phyloP scores from a whole-genome alignment of 257 asterid genomes.

The Fraxinus anomala region DNA sequence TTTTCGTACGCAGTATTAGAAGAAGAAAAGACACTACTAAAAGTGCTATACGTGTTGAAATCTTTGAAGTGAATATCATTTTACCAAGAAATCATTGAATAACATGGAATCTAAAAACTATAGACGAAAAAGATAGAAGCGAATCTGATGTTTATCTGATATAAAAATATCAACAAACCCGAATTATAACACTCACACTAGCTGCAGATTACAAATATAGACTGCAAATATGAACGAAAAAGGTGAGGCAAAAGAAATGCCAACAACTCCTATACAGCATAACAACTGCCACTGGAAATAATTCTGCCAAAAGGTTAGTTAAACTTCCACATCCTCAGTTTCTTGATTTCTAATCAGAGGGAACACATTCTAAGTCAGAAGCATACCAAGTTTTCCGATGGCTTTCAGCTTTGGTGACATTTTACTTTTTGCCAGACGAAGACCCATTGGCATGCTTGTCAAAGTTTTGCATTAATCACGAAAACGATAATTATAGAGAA shows the following conservation, averaged over 20 bases:
- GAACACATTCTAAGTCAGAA: conserved; percentile 75
- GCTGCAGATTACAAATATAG: conserved; percentile 83
- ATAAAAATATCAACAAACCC: conserved; percentile 71
- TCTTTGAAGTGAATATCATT: neutral
- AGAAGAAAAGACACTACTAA: no score
- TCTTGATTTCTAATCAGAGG: conserved; percentile 53
- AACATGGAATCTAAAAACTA: conserved; percentile 1
- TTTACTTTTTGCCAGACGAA: conserved; percentile 39
- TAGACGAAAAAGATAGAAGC: conserved; percentile 12
- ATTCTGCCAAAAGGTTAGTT: conserved; percentile 67
- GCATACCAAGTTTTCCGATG: conserved; percentile 47
- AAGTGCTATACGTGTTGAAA: neutral
- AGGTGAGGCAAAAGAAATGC: conserved; percentile 31
- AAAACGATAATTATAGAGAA: conserved; percentile 36
- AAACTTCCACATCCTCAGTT: conserved; percentile 57
- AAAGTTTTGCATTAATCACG: conserved; percentile 50
- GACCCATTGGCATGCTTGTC: conserved; percentile 74
- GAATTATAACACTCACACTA: conserved; percentile 75
- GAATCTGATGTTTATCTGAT: conserved; percentile 32
- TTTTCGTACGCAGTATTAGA: no score
- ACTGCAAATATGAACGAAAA: conserved; percentile 57
- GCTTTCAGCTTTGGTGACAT: neutral
- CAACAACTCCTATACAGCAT: conserved; percentile 78
- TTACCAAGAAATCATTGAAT: neutral
- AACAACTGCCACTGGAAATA: conserved; percentile 54